Evolutionary conservation across 2,329 filamentous ascomycete genomes (phyloP), one percentile per base, ranked within the genome.

Genomic region (Colletotrichum sp.): DNA sequence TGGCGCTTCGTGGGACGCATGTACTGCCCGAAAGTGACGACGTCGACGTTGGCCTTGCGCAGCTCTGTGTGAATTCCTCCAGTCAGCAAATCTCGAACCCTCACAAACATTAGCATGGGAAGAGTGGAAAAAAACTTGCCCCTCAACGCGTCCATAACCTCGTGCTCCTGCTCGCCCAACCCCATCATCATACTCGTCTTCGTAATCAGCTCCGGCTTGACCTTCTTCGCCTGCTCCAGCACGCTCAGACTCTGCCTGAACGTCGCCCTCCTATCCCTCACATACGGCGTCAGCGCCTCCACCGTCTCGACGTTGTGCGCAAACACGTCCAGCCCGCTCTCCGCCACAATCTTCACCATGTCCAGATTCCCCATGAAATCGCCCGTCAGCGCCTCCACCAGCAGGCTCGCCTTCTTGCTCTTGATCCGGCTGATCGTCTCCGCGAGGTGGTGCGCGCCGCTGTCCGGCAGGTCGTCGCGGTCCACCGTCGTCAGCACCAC

Each of bases 1-100:
- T 99, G 97, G 58, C 96, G 91, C 88, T 98, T 99, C 6, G 97
- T 99, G 3, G 97, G 97, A 13, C 96, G 94, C 97, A 99, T 99
- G 87, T 99, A 99, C 87, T 99, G 97, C n/a, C 97, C 97, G 78
- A 99, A 99, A 0, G 97, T 99, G 72, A 99, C 95, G 15, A 99
- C 95, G 78, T 99, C 97, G 59, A 98, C 96, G 74, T 94, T 87
- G 72, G 92, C 90, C 77, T 92, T 92, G 72, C 97, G 91, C 15
- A 99, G 89, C 54, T 76, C 75, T 76, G 43, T 21, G 1, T 47
- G n/a, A 47, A 33, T 33, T 1, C 43, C 18, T 47, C 43, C 11
- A 6, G 43, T 47, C 6, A 47, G 43, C 43, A 47, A 47, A 47
- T 21, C 43, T 21, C 43, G 43, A 47, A 13, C 6, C 11, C n/a